Conservation (phyloP, 2,329 filamentous ascomycete species). For the Fusarium sp. region DNA sequence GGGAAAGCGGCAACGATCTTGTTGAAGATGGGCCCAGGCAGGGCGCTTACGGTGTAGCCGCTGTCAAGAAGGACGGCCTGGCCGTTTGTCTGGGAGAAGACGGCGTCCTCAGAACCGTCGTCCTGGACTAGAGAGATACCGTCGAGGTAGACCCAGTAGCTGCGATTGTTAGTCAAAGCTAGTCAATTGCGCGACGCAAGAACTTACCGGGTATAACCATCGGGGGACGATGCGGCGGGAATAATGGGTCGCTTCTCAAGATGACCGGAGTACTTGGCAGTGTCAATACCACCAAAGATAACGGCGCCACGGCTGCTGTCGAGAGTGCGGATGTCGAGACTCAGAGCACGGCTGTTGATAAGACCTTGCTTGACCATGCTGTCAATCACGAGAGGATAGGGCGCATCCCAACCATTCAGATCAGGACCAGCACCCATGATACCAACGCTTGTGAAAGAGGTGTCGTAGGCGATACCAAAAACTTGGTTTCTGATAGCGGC, state of each 20-base stretch:
- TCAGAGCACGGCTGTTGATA: slow-evolving; percentile 57
- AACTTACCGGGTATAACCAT: slow-evolving; percentile 51
- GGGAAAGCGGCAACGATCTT: slow-evolving; percentile 61
- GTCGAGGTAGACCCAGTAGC: slow-evolving; percentile 62
- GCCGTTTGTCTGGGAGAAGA: slow-evolving; percentile 58
- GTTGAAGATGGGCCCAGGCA: slow-evolving; percentile 70
- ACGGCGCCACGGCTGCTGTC: slow-evolving; percentile 53
- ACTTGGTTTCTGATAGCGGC: slow-evolving; percentile 54
- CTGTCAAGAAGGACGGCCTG: slow-evolving; percentile 73
- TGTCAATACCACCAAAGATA: slow-evolving; percentile 72
- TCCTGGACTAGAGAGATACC: slow-evolving; percentile 54
- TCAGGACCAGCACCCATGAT: slow-evolving; percentile 56
- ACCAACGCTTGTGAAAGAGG: slow-evolving; percentile 50
- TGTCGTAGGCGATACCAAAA: slow-evolving; percentile 57
- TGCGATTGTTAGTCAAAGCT: slow-evolving; percentile 15
- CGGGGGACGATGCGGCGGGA: slow-evolving; percentile 56
- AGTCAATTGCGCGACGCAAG: no score
- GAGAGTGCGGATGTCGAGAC: slow-evolving; percentile 54
- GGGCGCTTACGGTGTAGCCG: slow-evolving; percentile 76
- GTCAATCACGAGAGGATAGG: slow-evolving; percentile 57
- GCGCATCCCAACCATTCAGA: slow-evolving; percentile 53
- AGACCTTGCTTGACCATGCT: slow-evolving; percentile 53
- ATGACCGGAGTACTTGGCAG: slow-evolving; percentile 67
- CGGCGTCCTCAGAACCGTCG: slow-evolving; percentile 58
- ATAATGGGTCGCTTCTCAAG: slow-evolving; percentile 72